These are phyloP conservation scores for Diaporthe vexans DNA, from an alignment of 2,329 filamentous ascomycete genomes.

Conservation along the genomic window DNA sequence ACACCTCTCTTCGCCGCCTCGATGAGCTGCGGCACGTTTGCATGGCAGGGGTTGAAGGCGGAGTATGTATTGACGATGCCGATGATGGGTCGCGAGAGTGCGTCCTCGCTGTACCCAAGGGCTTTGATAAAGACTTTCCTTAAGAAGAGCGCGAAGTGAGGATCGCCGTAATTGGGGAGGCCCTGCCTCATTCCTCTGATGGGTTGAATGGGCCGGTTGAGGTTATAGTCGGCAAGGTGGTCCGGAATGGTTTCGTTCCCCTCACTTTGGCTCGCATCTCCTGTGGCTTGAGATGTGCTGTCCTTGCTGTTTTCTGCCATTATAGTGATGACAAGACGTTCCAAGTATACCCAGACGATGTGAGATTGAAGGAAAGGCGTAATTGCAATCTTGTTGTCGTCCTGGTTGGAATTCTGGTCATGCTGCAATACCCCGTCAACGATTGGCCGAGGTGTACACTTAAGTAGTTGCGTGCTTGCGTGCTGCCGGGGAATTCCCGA, in stretches of 20 bases:
- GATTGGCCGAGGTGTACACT: background rate
- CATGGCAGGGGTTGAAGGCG: conserved; percentile 81
- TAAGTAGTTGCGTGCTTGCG: conserved; percentile 17
- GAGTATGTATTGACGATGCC: conserved; percentile 82
- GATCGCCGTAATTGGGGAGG: conserved; percentile 78
- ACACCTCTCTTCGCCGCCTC: conserved; percentile 79
- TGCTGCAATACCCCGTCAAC: background rate
- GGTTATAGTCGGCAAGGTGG: conserved; percentile 72
- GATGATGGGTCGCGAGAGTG: conserved; percentile 78
- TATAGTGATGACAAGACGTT: background rate
- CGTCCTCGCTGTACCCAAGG: conserved; percentile 79
- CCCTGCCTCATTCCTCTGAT: conserved; percentile 71
- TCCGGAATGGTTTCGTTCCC: conserved; percentile 48
- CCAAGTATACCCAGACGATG: background rate
- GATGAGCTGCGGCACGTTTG: conserved; percentile 78
- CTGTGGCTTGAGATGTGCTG: background rate
- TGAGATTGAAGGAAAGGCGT: background rate
- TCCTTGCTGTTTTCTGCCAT: background rate
- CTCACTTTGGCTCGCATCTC: background rate
- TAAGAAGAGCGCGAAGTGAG: conserved; percentile 81
- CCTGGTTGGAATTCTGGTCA: background rate
- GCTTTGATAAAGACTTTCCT: conserved; percentile 85
- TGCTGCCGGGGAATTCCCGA: conserved; percentile 8
- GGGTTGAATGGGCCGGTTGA: conserved; percentile 65
- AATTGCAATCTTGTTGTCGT: background rate